phyloP scores from a whole-genome alignment of 2,329 filamentous ascomycete species.

The Leptodontidium sp. region DNA sequence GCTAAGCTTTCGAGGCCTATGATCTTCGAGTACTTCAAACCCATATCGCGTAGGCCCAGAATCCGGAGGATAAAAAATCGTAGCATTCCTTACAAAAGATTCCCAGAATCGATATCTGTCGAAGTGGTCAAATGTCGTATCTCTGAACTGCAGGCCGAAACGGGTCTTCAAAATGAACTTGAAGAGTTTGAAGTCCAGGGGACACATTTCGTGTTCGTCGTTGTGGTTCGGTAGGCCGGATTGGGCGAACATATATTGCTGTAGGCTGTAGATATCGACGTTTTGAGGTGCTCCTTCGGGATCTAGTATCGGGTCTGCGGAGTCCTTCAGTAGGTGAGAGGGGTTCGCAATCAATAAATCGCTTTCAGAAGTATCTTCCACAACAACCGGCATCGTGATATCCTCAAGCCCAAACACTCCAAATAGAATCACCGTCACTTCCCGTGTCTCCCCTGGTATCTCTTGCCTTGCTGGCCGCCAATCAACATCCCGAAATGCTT shows the following conservation, averaged over 20 bases:
- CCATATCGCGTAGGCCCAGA: background rate
- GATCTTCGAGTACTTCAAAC: background rate
- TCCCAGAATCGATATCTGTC: background rate
- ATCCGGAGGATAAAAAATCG: background rate
- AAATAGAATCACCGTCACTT: constrained; percentile 3
- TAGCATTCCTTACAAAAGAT: background rate
- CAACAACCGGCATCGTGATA: constrained; percentile 11
- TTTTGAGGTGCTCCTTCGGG: background rate
- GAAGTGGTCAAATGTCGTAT: background rate
- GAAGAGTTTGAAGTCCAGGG: constrained; percentile 1
- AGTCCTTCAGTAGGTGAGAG: constrained; percentile 2
- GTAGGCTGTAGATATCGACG: background rate
- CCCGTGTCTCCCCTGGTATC: background rate
- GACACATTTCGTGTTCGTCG: background rate
- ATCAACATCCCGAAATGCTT: background rate
- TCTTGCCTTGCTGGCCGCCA: background rate
- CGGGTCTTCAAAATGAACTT: constrained; percentile 7
- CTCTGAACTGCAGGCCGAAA: constrained; percentile 12
- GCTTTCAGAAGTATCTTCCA: background rate
- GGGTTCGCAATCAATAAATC: constrained; percentile 8
- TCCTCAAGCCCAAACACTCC: constrained; percentile 11
- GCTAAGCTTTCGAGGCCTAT: constrained; percentile 3
- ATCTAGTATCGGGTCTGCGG: constrained; percentile 1
- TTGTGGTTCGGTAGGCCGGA: constrained; percentile 4
- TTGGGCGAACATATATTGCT: background rate